Conservation (phyloP, 129 eudicot species). For the Tagetes patula region DNA sequence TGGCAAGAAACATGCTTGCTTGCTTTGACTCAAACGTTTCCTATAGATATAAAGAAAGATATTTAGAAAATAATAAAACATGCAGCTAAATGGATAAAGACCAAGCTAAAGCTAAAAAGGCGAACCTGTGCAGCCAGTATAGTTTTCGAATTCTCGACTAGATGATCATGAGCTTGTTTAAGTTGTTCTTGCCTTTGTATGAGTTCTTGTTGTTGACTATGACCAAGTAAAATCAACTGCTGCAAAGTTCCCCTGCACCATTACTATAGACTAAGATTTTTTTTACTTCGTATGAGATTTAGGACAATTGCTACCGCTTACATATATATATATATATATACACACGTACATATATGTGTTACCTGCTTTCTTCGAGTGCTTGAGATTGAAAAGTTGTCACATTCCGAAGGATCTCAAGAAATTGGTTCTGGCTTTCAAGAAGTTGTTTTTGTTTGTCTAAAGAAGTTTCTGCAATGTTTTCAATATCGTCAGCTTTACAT, state of each 20-base stretch:
- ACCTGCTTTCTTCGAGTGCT: conserved; percentile 89
- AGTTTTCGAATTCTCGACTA: conserved; percentile 67
- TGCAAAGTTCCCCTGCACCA: conserved; percentile 51
- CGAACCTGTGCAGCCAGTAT: conserved; percentile 82
- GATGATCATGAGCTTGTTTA: conserved; percentile 63
- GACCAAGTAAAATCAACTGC: conserved; percentile 56
- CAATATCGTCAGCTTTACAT: conserved; percentile 68
- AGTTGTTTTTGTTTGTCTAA: conserved; percentile 65
- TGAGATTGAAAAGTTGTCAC: conserved; percentile 63
- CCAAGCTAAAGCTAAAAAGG: background rate
- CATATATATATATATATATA: too few species aligned
- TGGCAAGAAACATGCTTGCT: conserved; percentile 75
- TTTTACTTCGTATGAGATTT: too few species aligned
- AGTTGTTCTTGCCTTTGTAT: conserved; percentile 60
- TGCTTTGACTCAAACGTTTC: conserved; percentile 89
- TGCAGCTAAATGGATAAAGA: background rate
- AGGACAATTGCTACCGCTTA: too few species aligned
- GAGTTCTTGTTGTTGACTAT: conserved; percentile 69
- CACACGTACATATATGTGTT: background rate
- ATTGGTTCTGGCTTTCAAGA: conserved; percentile 54
- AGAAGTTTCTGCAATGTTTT: conserved; percentile 51
- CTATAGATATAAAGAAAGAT: conserved; percentile 32
- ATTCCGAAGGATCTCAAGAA: conserved; percentile 52
- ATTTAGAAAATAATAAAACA: background rate
- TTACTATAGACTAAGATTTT: background rate